Evolutionary conservation across 441 rosid genomes (phyloP), one percentile per base, ranked within the genome.

Genomic region (Pelargonium fulgidum): DNA sequence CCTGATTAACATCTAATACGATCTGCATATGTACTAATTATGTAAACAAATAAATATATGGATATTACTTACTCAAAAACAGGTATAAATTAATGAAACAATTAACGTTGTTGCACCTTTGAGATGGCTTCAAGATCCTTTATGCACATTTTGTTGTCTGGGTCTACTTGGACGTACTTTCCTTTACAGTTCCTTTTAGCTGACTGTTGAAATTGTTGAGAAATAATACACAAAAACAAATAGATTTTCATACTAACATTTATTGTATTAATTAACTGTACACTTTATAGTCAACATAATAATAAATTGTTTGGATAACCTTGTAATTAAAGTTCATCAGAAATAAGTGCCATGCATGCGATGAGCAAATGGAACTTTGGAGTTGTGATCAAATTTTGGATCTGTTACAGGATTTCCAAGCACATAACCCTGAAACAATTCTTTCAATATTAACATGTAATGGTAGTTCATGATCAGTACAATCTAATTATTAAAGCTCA

Each of bases 371-470:
- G 86, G 80, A 65, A 86, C 44, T 58, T 44, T 68, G 26, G 84
- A 77, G 68, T 83, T 79, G n/a, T 0, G 12, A 39, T 86, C 89
- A 42, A 69, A 16, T 14, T 48, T 67, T 4, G 10, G 0, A 13
- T 82, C 83, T 12, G 87, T 83, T 14, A 0, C 7, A 2, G 89
- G 83, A 70, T 86, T 86, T 14, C 93, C 83, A 1, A 83, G 71
- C 67, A 76, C 3, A 73, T 77, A 81, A 8, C 82, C 83, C 83
- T 84, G 64, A 36, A 74, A 26, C 36, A 42, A 13, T 70, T 45
- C 26, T 24, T 24, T 24, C 26, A 24, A 24, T 24, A 24, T 24
- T 24, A 24, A 24, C 26, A 24, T 2, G 26, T 24, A n/a, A n/a
- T n/a, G n/a, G n/a, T n/a, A n/a, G n/a, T n/a, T n/a, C n/a, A n/a